A percentile compares a stretch with the other conserved stretches of the same genome.
These are phyloP conservation scores for Aspergillus sp. DNA, from an alignment of 2,329 filamentous ascomycete species.

Conservation along the genomic window DNA sequence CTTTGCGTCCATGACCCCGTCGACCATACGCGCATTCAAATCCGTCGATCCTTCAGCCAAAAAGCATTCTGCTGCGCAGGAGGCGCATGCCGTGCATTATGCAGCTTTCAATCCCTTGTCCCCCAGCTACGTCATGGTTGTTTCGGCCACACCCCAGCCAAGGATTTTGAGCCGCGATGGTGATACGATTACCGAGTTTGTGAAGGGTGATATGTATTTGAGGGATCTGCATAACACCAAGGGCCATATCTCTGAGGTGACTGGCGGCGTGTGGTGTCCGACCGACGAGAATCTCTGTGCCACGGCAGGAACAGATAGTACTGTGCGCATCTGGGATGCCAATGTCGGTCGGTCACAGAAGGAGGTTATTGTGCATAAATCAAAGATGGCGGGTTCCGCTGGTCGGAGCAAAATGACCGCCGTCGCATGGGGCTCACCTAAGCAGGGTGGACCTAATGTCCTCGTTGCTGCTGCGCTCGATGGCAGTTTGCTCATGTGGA, in stretches of 20 bases:
- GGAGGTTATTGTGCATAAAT: constrained; percentile 95
- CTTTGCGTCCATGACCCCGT: constrained; percentile 92
- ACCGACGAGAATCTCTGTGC: constrained; percentile 80
- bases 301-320: constrained; percentile 93
- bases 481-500: constrained; percentile 88
- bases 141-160: constrained; percentile 86
- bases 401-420: constrained; percentile 93
- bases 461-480: constrained; percentile 83
- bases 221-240: constrained; percentile 98
- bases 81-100: constrained; percentile 86
- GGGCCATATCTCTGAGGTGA: constrained; percentile 90
- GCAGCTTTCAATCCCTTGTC: constrained; percentile 82
- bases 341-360: constrained; percentile 88
- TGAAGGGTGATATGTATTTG: constrained; percentile 98
- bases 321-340: constrained; percentile 93
- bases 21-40: constrained; percentile 90
- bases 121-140: constrained; percentile 77
- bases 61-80: constrained; percentile 69
- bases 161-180: constrained; percentile 89
- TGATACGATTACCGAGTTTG: constrained; percentile 80
- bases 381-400: constrained; percentile 80
- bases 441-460: constrained; percentile 75
- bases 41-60: constrained; percentile 82
- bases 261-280: constrained; percentile 87
- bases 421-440: constrained; percentile 77